These are phyloP conservation scores for Tephrocybe sp. DNA, from an alignment of 768 basidiomycete species.

Conservation along the genomic window DNA sequence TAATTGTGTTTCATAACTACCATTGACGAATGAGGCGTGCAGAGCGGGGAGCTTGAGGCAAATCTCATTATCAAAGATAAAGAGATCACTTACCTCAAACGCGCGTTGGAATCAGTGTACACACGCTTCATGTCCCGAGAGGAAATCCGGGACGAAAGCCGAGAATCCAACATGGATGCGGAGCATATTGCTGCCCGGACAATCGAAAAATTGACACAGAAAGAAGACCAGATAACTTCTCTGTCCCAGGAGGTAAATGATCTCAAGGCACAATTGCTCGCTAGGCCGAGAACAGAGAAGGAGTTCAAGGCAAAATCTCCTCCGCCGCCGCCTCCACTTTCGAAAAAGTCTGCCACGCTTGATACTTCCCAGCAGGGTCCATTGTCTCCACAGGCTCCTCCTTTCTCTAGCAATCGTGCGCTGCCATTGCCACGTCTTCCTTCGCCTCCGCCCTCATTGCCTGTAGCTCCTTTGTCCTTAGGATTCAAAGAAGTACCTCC, in stretches of 20 bases:
- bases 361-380: not conserved
- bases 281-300: slow-evolving; percentile 61
- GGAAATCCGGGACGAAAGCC: slow-evolving; percentile 46
- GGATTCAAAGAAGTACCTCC: not conserved
- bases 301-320: slow-evolving; percentile 69
- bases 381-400: slow-evolving; percentile 1
- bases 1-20: not conserved
- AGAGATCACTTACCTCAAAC: slow-evolving; percentile 74
- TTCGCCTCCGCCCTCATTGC: no score
- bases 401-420: not conserved
- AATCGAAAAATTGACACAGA: slow-evolving; percentile 66
- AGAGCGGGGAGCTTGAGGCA: slow-evolving; percentile 59
- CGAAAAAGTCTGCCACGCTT: slow-evolving; percentile 26
- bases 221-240: slow-evolving; percentile 61
- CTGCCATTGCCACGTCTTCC: not conserved
- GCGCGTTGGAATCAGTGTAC: slow-evolving; percentile 86
- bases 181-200: slow-evolving; percentile 68
- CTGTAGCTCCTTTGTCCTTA: no score
- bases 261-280: slow-evolving; percentile 50
- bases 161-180: slow-evolving; percentile 58
- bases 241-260: slow-evolving; percentile 51
- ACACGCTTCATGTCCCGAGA: slow-evolving; percentile 67
- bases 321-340: slow-evolving; percentile 63
- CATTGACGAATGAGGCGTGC: slow-evolving; percentile 4
- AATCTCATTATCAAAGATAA: slow-evolving; percentile 59